Evolutionary conservation across 1,284 basidiomycete species (phyloP).

Genomic region (Vanrija sp.): DNA sequence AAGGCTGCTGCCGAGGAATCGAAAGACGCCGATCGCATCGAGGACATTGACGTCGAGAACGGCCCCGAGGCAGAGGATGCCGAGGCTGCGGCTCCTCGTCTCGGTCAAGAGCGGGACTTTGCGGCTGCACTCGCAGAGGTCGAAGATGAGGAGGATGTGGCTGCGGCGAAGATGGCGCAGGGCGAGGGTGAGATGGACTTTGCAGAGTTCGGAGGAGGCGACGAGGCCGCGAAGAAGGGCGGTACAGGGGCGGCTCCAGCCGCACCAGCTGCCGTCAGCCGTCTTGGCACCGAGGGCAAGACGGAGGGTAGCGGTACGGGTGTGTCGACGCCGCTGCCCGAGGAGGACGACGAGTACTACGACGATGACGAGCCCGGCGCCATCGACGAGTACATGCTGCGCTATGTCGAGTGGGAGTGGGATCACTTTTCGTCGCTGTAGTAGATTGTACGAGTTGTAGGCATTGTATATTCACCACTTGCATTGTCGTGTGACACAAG

Average conservation of each 20-base stretch:
- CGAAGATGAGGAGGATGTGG: constrained; percentile 81
- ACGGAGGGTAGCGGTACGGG: not conserved
- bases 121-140: constrained; percentile 72
- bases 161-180: constrained; percentile 72
- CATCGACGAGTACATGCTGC: constrained; percentile 81
- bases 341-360: constrained; percentile 32
- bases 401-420: constrained; percentile 67
- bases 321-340: constrained; percentile 17
- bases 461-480: too few relatives aligned
- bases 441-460: not conserved
- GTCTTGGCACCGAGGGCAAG: not conserved
- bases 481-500: too few relatives aligned
- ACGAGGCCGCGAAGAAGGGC: constrained; percentile 30
- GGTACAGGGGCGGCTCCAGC: not conserved
- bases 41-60: constrained; percentile 29
- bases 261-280: not conserved
- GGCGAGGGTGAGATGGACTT: constrained; percentile 76
- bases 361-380: constrained; percentile 52
- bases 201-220: constrained; percentile 64
- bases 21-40: constrained; percentile 36
- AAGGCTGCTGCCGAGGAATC: constrained; percentile 48
- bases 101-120: constrained; percentile 51
- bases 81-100: constrained; percentile 28
- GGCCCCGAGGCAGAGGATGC: constrained; percentile 31
- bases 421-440: constrained; percentile 59